phyloP scores from a whole-genome alignment of 2,329 filamentous ascomycete species.

The Colletotrichum sp. region DNA sequence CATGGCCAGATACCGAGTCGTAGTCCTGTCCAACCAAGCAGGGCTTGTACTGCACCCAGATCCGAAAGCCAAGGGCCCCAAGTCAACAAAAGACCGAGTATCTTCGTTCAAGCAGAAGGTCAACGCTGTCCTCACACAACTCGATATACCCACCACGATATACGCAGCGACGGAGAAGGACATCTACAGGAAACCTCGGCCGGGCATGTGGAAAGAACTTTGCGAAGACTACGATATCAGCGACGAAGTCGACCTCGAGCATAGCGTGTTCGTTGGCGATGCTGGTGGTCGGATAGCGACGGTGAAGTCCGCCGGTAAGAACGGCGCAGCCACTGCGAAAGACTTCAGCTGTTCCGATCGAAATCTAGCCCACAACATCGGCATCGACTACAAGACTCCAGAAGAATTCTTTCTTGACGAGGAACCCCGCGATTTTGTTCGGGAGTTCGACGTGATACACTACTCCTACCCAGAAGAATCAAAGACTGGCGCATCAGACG shows the following conservation, averaged over 20 bases:
- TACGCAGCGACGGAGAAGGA: conserved; percentile 90
- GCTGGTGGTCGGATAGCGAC: conserved; percentile 68
- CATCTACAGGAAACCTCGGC: conserved; percentile 82
- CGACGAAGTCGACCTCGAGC: conserved; percentile 67
- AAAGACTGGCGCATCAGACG: conserved; percentile 23
- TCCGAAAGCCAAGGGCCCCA: conserved; percentile 68
- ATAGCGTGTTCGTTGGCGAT: conserved; percentile 89
- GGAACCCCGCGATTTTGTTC: conserved; percentile 65
- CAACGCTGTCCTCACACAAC: conserved; percentile 68
- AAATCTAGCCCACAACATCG: conserved; percentile 85
- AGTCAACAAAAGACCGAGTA: conserved; percentile 67
- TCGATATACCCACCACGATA: conserved; percentile 78
- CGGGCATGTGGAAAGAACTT: conserved; percentile 82
- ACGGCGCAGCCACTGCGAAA: conserved; percentile 39
- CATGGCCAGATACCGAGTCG: conserved; percentile 67
- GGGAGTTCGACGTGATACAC: conserved; percentile 73
- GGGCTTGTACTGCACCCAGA: conserved; percentile 78
- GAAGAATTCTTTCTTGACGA: conserved; percentile 89
- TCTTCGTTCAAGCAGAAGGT: conserved; percentile 85
- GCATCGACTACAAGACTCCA: conserved; percentile 81
- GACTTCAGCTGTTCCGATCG: conserved; percentile 73
- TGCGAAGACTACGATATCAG: conserved; percentile 65
- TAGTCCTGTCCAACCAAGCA: conserved; percentile 89
- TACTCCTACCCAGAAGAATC: conserved; percentile 50
- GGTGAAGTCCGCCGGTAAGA: conserved; percentile 30